phyloP scores from a whole-genome alignment of 2,329 filamentous ascomycete genomes.

The Kalaharituber pfeilii region DNA sequence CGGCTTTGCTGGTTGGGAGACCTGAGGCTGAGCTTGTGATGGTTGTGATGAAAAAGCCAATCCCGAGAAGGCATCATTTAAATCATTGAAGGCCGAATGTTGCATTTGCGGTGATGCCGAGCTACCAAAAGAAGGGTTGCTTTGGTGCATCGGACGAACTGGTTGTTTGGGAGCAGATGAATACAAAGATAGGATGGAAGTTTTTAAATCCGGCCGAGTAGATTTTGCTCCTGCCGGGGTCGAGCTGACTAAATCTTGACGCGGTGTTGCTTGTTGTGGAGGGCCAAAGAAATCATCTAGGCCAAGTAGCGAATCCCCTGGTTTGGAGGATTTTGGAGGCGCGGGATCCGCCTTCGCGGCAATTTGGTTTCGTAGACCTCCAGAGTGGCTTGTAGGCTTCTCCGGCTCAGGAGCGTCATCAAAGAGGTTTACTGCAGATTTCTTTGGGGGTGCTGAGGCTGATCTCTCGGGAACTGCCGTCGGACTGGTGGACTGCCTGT shows the following conservation, averaged over 20 bases:
- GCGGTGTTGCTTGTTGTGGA: constrained; percentile 51
- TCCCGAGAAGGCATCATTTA: constrained; percentile 66
- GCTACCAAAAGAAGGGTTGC: constrained; percentile 14
- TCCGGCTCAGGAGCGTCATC: constrained; percentile 52
- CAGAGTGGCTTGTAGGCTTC: constrained; percentile 56
- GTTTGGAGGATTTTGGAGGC: constrained; percentile 51
- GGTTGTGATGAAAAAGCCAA: constrained; percentile 43
- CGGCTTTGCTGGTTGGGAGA: constrained; percentile 29
- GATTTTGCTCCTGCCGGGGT: constrained; percentile 39
- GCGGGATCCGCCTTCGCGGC: constrained; percentile 47
- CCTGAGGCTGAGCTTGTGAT: constrained; percentile 29
- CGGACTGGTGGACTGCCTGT: constrained; percentile 35
- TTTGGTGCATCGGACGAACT: constrained; percentile 22
- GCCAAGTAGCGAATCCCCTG: constrained; percentile 70
- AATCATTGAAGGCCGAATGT: constrained; percentile 40
- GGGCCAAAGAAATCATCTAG: constrained; percentile 69
- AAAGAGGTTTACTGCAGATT: constrained; percentile 51
- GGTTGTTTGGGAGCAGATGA: constrained; percentile 54
- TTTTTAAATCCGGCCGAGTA: constrained; percentile 83
- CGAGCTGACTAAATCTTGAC: constrained; percentile 17
- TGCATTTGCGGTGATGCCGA: constrained; percentile 34
- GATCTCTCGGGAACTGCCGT: constrained; percentile 25
- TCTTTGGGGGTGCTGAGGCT: constrained; percentile 33
- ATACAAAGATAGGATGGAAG: constrained; percentile 91
- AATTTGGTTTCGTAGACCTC: constrained; percentile 34